Conservation (phyloP, 306 rosid genomes). For the Trifolium repens region DNA sequence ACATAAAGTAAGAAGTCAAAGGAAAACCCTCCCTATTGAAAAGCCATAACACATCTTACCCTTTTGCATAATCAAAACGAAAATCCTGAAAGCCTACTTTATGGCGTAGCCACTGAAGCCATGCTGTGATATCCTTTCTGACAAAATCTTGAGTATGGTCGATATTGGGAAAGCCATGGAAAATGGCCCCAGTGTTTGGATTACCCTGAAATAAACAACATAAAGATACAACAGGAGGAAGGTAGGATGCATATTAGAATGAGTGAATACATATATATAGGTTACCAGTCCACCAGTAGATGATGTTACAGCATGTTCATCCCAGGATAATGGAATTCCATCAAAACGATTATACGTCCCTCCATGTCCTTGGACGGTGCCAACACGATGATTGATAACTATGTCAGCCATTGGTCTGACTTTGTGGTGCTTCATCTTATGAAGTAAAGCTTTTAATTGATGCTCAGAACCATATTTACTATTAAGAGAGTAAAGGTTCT, state of each 20-base stretch:
- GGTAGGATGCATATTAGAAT: slow-evolving; percentile 18
- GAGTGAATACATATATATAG: neutral
- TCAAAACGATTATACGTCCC: slow-evolving; percentile 86
- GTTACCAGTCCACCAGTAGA: slow-evolving; percentile 87
- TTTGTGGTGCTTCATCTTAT: slow-evolving; percentile 70
- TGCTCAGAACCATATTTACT: slow-evolving; percentile 83
- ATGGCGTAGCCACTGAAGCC: slow-evolving; percentile 78
- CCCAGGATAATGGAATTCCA: slow-evolving; percentile 83
- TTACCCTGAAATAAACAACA: slow-evolving; percentile 60
- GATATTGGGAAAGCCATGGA: slow-evolving; percentile 87
- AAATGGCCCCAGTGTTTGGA: slow-evolving; percentile 73
- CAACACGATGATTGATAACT: slow-evolving; percentile 88
- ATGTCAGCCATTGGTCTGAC: slow-evolving; percentile 89
- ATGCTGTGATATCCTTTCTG: slow-evolving; percentile 75
- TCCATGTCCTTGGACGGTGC: slow-evolving; percentile 81
- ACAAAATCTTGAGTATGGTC: slow-evolving; percentile 89
- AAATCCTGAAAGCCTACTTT: slow-evolving; percentile 86
- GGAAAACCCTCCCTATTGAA: neutral
- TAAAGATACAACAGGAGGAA: neutral
- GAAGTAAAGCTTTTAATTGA: slow-evolving; percentile 71
- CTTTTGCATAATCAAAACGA: slow-evolving; percentile 89
- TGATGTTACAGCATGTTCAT: slow-evolving; percentile 85
- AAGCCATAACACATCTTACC: slow-evolving; percentile 53
- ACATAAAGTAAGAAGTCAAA: slow-evolving; percentile 5
- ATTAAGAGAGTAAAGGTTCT: slow-evolving; percentile 77